Base-by-base conservation (phyloP, 495 filamentous ascomycete genomes). In the Penicillium psychrofluorescens region DNA sequence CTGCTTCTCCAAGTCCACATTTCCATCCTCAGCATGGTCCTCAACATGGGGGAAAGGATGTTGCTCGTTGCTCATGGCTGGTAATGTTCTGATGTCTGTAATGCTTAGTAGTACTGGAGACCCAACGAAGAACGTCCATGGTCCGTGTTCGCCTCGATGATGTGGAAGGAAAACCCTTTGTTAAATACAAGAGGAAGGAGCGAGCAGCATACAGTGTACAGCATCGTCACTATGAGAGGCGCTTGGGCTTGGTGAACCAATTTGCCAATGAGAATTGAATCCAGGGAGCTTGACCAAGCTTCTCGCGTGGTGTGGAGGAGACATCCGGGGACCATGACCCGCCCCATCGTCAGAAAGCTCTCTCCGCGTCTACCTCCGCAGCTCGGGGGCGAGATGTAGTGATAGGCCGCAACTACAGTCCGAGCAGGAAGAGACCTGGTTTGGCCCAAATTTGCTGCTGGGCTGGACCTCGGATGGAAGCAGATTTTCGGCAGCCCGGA, bases 251-350 rank as follows among this genome's bases (percentile, higher is more conserved):
- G 42, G 16, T 14, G 11, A 32, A 47, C 30, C 40, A 51, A 40
- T 6, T 22, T 22, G 22, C 22, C 22, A 22, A 22, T 22, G 4
- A 6, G 22, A 6, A 22, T 4, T 22, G 22, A 22, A 22, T 22
- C 22, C 4, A 22, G 22, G 22, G 22, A 22, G 38, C 31, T 46
- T 48, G 39, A 40, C 46, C 51, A 45, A 11, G 29, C 37, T 35
- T 42, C 12, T 51, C 39, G 49, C 36, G 31, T 48, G 44, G 51
- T 40, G 54, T 53, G 57, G 57, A 60, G 51, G 32, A 45, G 37
- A 58, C 35, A 55, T 58, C 57, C 57, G 54, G 57, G 51, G 50
- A 46, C 14, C 13, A 55, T 60, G 51, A 58, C 41, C 43, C 30
- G 36, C 15, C 35, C 7, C 3, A 29, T 43, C 52, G 46, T 58